phyloP scores from a whole-genome alignment of 2,329 filamentous ascomycete species.

The Talaromyces sp. region DNA sequence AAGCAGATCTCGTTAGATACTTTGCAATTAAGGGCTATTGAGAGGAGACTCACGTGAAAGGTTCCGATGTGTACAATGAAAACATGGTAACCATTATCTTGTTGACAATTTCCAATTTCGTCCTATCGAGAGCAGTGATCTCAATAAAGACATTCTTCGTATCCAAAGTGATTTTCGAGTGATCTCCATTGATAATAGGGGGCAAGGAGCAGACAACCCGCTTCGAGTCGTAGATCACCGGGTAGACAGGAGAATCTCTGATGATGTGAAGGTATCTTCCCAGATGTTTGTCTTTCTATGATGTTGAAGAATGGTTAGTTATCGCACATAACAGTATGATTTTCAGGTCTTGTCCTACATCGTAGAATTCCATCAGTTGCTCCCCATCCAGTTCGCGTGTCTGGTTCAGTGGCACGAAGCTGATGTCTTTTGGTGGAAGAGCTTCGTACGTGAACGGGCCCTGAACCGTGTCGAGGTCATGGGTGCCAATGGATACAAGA shows the following conservation, averaged over 20 bases:
- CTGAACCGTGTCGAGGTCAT: conserved; percentile 88
- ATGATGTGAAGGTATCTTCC: conserved; percentile 91
- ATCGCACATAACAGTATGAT: neutral
- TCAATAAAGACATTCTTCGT: conserved; percentile 96
- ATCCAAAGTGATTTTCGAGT: conserved; percentile 88
- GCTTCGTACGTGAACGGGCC: conserved; percentile 97
- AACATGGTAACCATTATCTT: conserved; percentile 98
- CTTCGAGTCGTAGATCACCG: conserved; percentile 89
- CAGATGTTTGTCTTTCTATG: conserved; percentile 79
- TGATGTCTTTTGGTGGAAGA: conserved; percentile 81
- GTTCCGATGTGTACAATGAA: conserved; percentile 79
- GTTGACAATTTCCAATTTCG: conserved; percentile 91
- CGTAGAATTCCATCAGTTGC: conserved; percentile 91
- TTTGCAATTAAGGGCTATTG: neutral
- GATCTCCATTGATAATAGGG: conserved; percentile 95
- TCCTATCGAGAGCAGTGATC: conserved; percentile 90
- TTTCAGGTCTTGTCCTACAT: conserved; percentile 37
- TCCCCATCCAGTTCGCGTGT: conserved; percentile 78
- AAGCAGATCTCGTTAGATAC: conserved; percentile 2
- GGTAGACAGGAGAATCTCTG: conserved; percentile 86
- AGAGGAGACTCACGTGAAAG: conserved; percentile 59
- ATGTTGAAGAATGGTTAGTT: neutral
- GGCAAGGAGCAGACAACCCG: conserved; percentile 84
- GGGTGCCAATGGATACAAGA: conserved; percentile 92
- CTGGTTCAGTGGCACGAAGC: conserved; percentile 87